Evolutionary conservation across 495 filamentous ascomycete genomes (phyloP).

Genomic region (Tuber borchii): DNA sequence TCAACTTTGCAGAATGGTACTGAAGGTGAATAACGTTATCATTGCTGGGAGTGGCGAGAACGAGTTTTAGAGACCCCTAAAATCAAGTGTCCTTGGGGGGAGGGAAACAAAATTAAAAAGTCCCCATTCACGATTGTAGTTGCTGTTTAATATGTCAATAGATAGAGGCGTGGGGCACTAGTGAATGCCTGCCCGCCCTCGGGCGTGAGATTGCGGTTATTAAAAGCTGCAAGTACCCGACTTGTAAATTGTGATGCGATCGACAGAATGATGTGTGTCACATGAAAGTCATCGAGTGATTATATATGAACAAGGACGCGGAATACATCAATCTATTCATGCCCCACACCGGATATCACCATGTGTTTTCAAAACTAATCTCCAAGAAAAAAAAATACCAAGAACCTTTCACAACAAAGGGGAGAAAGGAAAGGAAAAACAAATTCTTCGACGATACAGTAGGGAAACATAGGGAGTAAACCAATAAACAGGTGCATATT

Average conservation of each 20-base stretch:
- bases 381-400: background rate
- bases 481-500: background rate
- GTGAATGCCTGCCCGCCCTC: background rate
- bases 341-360: background rate
- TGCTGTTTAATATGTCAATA: background rate
- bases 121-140: conserved; percentile 3
- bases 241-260: background rate
- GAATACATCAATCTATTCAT: background rate
- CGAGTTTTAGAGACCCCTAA: conserved; percentile 61
- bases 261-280: background rate
- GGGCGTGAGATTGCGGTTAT: background rate
- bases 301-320: background rate
- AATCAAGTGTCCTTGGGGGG: background rate
- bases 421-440: background rate
- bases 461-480: background rate
- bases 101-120: background rate
- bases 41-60: conserved; percentile 85
- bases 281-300: background rate
- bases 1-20: conserved; percentile 96
- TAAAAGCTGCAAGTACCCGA: background rate
- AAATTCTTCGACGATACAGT: background rate
- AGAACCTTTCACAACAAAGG: background rate
- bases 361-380: background rate
- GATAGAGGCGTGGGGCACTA: background rate
- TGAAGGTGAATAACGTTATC: conserved; percentile 97